Evolutionary conservation across 306 rosid genomes (phyloP).

Genomic region (Quercus glauca): DNA sequence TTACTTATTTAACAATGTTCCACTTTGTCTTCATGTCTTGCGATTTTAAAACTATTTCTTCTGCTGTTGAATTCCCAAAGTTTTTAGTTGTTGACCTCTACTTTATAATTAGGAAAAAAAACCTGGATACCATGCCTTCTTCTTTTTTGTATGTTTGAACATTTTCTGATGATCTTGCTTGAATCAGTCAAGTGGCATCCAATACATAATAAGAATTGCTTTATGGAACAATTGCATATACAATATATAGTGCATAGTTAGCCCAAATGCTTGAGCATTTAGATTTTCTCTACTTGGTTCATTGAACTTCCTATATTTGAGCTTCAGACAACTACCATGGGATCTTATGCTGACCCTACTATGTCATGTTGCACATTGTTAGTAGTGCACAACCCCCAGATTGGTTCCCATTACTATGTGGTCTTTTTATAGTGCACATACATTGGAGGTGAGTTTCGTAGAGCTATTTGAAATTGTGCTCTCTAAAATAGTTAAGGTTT

Average conservation of each 20-base stretch:
- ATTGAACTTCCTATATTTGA: not conserved
- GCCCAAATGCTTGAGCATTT: not conserved
- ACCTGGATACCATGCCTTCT: not conserved
- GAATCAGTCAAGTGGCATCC: not conserved
- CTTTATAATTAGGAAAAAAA: too few species aligned
- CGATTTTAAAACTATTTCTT: not conserved
- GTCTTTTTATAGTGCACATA: too few species aligned
- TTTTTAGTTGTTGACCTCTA: not conserved
- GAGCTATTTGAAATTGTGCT: too few species aligned
- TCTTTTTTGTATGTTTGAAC: not conserved
- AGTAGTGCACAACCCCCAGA: not conserved
- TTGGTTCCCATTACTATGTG: not conserved
- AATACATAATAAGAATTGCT: not conserved
- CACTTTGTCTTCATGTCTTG: not conserved
- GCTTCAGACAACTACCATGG: not conserved
- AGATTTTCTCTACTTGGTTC: not conserved
- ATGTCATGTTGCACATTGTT: not conserved
- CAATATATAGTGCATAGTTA: not conserved
- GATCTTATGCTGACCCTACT: not conserved
- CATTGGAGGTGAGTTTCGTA: too few species aligned
- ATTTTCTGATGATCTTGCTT: not conserved
- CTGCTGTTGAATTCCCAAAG: slow-evolving; percentile 2
- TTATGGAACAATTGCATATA: not conserved
- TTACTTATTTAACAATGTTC: slow-evolving; percentile 1
- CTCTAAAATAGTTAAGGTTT: too few species aligned